Evolutionary conservation across 2,329 filamentous ascomycete genomes (phyloP), one percentile per base, ranked within the genome.

Genomic region (Cladosporium sp.): DNA sequence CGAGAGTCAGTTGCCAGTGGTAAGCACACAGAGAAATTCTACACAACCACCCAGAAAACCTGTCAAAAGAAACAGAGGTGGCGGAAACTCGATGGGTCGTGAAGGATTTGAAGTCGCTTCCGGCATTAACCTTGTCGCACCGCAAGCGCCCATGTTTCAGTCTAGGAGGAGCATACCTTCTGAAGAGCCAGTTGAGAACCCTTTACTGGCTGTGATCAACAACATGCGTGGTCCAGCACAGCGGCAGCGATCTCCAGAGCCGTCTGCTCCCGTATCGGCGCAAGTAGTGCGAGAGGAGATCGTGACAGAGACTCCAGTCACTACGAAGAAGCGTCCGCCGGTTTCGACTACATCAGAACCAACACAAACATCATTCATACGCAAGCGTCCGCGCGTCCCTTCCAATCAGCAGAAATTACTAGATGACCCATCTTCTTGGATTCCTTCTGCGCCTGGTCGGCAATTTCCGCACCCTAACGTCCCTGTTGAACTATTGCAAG

Each of bases 401-500:
- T 66, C 62, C 20, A 70, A 77, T 13, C 82, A 85, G 57, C 60
- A 64, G 38, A 57, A 67, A 7, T 65, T 84, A 4, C 64, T 85
- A 1, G 69, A 74, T 5, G 61, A 68, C 9, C 54, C 65, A 5
- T 68, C 73, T 13, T 77, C 62, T 6, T 71, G 68, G 69, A 52
- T 66, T 7, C 67, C 70, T 7, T 55, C 70, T 8, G 55, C 61
- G 13, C 61, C 67, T 3, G 70, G 71, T 13, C 49, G 56, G 2
- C 54, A 54, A 6, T 68, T 70, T 19, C 69, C 70, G 4, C 47
- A 54, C 15, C 65, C 66, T 6, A 73, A 73, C 52, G 61, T 74
- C 13, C 72, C 72, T 4, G 60, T 68, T 3, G 52, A 59, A 4
- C 59, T 68, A 7, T 60, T 73, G 8, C 53, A 50, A 5, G 47